phyloP scores from a whole-genome alignment of 148 eudicot species.

The Salicornia ramosissima region DNA sequence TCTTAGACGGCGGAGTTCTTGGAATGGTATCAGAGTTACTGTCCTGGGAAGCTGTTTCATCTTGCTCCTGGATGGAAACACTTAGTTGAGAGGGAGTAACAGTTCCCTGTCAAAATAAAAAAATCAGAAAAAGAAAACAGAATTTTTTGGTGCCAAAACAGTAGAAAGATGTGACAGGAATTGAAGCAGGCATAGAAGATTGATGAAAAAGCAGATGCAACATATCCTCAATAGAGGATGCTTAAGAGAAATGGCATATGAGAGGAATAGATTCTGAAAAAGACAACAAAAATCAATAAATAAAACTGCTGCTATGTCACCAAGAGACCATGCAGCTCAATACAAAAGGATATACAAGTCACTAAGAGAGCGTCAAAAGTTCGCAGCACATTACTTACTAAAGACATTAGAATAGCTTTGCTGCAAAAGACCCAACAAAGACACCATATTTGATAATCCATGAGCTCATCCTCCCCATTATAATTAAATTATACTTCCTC shows the following conservation, averaged over 20 bases:
- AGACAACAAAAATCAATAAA: neutral
- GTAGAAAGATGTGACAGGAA: neutral
- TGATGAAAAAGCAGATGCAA: neutral
- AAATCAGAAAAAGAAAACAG: constrained; percentile 6
- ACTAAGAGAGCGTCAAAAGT: too few relatives aligned
- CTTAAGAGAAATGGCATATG: neutral
- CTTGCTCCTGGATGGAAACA: constrained; percentile 59
- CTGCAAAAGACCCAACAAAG: neutral
- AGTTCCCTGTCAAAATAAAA: constrained; percentile 34
- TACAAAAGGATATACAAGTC: neutral
- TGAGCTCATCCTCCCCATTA: neutral
- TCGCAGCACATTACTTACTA: neutral
- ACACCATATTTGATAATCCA: neutral
- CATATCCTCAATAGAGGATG: too few relatives aligned
- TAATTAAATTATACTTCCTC: too few relatives aligned
- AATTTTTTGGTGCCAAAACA: constrained; percentile 1
- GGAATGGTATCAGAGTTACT: constrained; percentile 49
- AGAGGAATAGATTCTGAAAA: neutral
- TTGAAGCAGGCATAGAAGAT: neutral
- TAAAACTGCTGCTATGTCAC: neutral
- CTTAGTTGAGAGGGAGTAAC: constrained; percentile 49
- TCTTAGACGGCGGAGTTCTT: constrained; percentile 77
- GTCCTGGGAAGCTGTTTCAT: constrained; percentile 59
- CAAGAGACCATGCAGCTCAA: constrained; percentile 1
- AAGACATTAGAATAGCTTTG: neutral